phyloP scores from a whole-genome alignment of 192 early-diverging fungal genomes.

The Funneliformis mosseae region DNA sequence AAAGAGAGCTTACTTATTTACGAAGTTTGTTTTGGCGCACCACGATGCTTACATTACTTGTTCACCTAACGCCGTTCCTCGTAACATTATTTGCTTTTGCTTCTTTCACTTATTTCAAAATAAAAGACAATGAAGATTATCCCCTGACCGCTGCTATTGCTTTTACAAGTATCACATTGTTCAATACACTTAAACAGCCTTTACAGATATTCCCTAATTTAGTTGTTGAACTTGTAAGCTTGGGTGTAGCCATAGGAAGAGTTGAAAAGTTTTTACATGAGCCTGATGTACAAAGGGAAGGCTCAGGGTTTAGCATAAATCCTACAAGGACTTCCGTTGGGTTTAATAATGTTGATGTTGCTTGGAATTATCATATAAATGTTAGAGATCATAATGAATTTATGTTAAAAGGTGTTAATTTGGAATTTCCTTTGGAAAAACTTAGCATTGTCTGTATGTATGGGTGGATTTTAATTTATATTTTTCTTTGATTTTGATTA shows the following conservation, averaged over 20 bases:
- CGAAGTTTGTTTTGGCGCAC: conserved; percentile 41
- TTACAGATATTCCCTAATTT: conserved; percentile 49
- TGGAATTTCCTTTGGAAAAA: conserved; percentile 51
- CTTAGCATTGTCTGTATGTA: conserved; percentile 53
- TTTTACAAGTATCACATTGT: conserved; percentile 71
- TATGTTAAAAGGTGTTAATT: conserved; percentile 46
- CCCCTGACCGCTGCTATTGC: conserved; percentile 63
- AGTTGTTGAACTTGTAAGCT: conserved; percentile 40
- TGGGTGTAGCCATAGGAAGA: conserved; percentile 53
- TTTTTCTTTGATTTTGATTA: neutral
- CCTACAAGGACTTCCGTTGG: conserved; percentile 41
- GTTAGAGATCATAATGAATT: conserved; percentile 44
- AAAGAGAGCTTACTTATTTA: conserved; percentile 44
- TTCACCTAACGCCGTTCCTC: conserved; percentile 55
- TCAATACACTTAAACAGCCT: conserved; percentile 52
- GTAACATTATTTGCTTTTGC: conserved; percentile 64
- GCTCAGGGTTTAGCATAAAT: neutral
- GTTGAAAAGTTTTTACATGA: conserved; percentile 79
- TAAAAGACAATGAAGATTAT: conserved; percentile 2
- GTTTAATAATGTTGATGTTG: conserved; percentile 52
- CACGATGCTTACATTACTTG: conserved; percentile 40
- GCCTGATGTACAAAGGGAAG: conserved; percentile 35
- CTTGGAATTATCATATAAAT: conserved; percentile 42
- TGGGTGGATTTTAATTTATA: neutral
- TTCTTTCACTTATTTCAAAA: conserved; percentile 58